Percentiles rank a stretch among this genome's conserved stretches.
phyloP scores from a whole-genome alignment of 1,284 basidiomycete genomes.

The Rhodotorula mucilaginosa region DNA sequence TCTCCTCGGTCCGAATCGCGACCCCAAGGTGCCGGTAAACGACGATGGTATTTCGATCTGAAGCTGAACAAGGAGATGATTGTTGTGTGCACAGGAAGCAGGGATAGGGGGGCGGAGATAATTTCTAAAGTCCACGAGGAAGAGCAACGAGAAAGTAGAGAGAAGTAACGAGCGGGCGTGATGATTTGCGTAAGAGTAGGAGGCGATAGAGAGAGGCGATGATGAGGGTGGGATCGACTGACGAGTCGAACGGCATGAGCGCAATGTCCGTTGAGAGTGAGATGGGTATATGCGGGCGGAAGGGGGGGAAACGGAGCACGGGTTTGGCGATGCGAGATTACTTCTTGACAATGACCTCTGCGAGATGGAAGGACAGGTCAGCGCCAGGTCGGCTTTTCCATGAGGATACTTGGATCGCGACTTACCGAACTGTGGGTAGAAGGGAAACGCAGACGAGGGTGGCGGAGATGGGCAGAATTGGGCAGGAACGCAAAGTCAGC shows the following conservation, averaged over 20 bases:
- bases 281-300: background rate
- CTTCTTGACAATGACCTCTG: conserved; percentile 39
- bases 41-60: background rate
- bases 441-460: no score
- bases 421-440: background rate
- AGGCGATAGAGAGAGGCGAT: background rate
- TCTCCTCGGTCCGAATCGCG: no score
- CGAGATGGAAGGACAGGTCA: background rate
- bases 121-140: background rate
- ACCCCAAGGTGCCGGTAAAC: background rate
- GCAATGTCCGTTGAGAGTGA: conserved; percentile 3
- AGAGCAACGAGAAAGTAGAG: background rate
- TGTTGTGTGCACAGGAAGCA: background rate
- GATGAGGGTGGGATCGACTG: background rate
- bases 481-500: no score
- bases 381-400: background rate
- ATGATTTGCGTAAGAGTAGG: background rate
- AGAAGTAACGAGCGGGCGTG: background rate
- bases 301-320: background rate
- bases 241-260: background rate
- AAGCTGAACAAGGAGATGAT: background rate
- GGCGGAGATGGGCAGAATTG: no score
- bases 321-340: background rate
- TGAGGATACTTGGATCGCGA: background rate
- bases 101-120: background rate